phyloP scores from a whole-genome alignment of 257 asterid genomes.

The Leonotis leonurus region DNA sequence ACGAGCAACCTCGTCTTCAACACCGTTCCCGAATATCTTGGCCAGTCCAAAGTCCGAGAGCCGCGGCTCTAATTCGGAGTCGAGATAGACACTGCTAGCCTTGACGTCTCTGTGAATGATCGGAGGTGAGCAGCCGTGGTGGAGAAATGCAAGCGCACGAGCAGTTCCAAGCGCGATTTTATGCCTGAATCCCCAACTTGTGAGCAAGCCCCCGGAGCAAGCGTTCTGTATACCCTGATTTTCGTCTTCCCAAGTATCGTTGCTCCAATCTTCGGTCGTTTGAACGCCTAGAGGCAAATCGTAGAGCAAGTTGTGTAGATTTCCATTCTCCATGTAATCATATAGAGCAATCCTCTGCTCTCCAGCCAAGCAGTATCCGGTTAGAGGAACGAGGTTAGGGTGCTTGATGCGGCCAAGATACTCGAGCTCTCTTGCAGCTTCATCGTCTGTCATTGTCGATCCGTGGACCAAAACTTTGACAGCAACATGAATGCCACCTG shows the following conservation, averaged over 20 bases:
- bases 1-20: conserved; percentile 45
- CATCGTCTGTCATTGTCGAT: conserved; percentile 68
- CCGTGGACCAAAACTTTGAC: conserved; percentile 69
- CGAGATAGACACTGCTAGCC: conserved; percentile 74
- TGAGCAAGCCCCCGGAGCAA: conserved; percentile 39
- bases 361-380: conserved; percentile 79
- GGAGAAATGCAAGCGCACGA: conserved; percentile 75
- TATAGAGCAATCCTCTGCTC: conserved; percentile 76
- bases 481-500: conserved; percentile 69
- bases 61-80: conserved; percentile 54
- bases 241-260: conserved; percentile 57
- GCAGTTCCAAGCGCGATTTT: conserved; percentile 65
- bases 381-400: conserved; percentile 72
- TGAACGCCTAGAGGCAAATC: conserved; percentile 60
- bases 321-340: conserved; percentile 83
- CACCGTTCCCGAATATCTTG: conserved; percentile 49
- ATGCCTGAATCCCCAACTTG: conserved; percentile 61
- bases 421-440: conserved; percentile 69
- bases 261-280: conserved; percentile 48
- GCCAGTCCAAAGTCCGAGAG: conserved; percentile 68
- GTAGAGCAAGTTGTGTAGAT: conserved; percentile 61
- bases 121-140: conserved; percentile 76
- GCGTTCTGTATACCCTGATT: conserved; percentile 43
- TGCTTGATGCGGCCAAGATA: conserved; percentile 73
- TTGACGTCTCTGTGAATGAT: conserved; percentile 67